A percentile compares a stretch with the other conserved stretches of the same genome.
These are phyloP conservation scores for Sanghuangporus weigelae DNA, from an alignment of 1,284 basidiomycete species.

Conservation along the genomic window DNA sequence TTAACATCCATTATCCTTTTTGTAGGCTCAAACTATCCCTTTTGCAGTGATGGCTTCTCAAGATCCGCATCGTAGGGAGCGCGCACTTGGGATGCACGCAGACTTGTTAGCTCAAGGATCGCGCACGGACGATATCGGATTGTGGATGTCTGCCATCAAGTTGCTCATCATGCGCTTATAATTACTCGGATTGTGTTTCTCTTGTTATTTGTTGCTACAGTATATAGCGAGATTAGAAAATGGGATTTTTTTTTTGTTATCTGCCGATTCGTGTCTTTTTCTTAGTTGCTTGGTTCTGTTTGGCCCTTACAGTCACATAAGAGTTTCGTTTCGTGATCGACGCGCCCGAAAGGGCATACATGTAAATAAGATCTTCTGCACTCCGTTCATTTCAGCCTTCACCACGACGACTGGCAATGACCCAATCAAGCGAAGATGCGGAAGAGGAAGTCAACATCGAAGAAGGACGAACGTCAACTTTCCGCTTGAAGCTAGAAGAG, in stretches of 20 bases:
- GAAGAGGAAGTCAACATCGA: neutral
- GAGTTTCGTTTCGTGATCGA: no score
- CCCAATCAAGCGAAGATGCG: neutral
- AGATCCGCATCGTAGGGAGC: slow-evolving; percentile 63
- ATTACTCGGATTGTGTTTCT: neutral
- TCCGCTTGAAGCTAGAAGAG: neutral
- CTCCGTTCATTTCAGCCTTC: neutral
- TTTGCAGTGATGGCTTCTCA: slow-evolving; percentile 64
- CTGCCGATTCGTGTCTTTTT: neutral
- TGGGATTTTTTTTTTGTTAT: neutral
- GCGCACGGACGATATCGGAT: slow-evolving; percentile 73
- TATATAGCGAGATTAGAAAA: neutral
- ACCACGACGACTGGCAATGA: no score
- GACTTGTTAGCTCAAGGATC: slow-evolving; percentile 73
- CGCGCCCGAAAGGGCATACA: no score
- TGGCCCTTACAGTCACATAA: no score
- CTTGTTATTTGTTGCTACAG: neutral
- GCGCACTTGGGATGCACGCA: slow-evolving; percentile 72
- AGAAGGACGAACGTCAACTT: neutral
- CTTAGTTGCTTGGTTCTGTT: neutral
- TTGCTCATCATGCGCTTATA: slow-evolving; percentile 67
- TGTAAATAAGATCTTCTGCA: neutral
- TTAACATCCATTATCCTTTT: slow-evolving; percentile 1
- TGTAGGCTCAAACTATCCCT: slow-evolving; percentile 8
- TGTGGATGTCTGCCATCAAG: slow-evolving; percentile 87